These are phyloP conservation scores for Austroboletus olivaceoglutinosus DNA, from an alignment of 1,284 basidiomycete genomes.

Conservation along the genomic window DNA sequence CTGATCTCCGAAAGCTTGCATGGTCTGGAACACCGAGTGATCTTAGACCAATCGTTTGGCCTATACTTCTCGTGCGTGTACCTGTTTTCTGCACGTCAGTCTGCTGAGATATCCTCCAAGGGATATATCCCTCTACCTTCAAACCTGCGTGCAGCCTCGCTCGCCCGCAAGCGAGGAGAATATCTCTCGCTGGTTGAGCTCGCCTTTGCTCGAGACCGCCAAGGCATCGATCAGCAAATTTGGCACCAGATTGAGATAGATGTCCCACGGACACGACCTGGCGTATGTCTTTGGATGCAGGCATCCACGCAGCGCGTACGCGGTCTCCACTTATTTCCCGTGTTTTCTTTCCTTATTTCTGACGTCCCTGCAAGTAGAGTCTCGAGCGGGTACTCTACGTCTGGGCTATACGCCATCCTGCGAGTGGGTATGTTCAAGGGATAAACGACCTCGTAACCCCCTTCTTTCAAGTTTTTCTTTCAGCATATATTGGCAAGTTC, in stretches of 20 bases:
- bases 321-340: constrained; percentile 4
- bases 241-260: constrained; percentile 99
- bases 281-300: constrained; percentile 89
- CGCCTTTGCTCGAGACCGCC: constrained; percentile 84
- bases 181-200: constrained; percentile 88
- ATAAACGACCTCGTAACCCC: constrained; percentile 97
- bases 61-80: constrained; percentile 78
- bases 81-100: neutral
- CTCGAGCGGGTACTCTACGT: constrained; percentile 93
- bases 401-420: constrained; percentile 96
- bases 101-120: constrained; percentile 40
- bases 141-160: constrained; percentile 72
- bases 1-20: constrained; percentile 84
- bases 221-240: constrained; percentile 87
- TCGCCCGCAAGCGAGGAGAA: constrained; percentile 89
- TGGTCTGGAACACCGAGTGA: constrained; percentile 94
- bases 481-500: constrained; percentile 80
- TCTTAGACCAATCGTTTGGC: constrained; percentile 92
- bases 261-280: constrained; percentile 90
- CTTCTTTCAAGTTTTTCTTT: constrained; percentile 92
- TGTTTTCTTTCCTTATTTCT: constrained; percentile 9
- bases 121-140: constrained; percentile 90
- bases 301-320: constrained; percentile 80
- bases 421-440: constrained; percentile 95
- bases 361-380: constrained; percentile 51